Conservation (phyloP, 352 stramenopile genomes). For the Pythium apleroticum region DNA sequence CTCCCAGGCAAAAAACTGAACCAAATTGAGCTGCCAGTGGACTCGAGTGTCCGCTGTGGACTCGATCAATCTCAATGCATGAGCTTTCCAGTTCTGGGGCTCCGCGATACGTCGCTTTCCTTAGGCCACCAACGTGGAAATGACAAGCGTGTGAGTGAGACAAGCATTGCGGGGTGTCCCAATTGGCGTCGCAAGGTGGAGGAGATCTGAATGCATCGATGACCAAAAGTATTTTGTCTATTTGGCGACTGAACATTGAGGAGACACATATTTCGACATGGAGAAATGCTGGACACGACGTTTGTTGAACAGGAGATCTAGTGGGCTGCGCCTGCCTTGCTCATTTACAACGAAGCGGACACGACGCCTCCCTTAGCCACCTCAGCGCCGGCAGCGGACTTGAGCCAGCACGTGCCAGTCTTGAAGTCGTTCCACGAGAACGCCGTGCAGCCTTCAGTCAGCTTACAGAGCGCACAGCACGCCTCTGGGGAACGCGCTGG, state of each 20-base stretch:
- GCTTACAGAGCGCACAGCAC: conserved; percentile 37
- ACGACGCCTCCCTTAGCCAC: conserved; percentile 24
- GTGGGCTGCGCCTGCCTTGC: background rate
- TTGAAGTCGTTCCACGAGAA: conserved; percentile 39
- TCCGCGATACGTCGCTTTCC: no score
- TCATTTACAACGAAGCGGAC: conserved; percentile 27
- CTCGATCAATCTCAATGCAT: no score
- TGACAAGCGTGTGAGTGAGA: no score
- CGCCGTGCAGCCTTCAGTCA: conserved; percentile 26
- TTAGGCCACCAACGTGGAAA: no score
- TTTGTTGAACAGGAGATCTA: conserved; percentile 5
- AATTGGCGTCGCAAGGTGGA: no score
- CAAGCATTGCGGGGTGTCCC: no score
- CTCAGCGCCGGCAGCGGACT: conserved; percentile 20
- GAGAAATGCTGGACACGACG: background rate
- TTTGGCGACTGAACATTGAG: background rate
- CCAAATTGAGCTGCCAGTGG: no score
- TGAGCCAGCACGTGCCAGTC: conserved; percentile 41
- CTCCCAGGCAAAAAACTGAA: background rate
- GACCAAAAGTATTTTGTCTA: background rate
- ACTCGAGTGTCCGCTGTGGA: no score
- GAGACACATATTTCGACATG: background rate
- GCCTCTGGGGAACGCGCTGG: conserved; percentile 25
- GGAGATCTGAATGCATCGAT: background rate
- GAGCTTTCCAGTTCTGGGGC: no score